Base-by-base conservation (phyloP, 306 rosid genomes). In the Citrullus mucosospermus region DNA sequence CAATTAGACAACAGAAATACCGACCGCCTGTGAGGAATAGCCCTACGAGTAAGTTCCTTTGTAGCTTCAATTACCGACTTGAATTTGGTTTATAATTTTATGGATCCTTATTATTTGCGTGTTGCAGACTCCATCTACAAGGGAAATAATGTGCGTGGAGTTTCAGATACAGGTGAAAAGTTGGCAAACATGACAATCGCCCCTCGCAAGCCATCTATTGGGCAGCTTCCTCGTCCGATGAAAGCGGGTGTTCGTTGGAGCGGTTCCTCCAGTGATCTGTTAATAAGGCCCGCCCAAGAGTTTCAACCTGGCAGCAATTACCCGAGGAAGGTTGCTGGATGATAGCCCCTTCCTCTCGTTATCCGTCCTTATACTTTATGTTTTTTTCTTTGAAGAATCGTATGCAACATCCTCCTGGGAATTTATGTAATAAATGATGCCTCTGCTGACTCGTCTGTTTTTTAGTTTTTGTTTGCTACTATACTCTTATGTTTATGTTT, bases 241-340 rank as follows among this genome's bases (percentile, higher is more conserved):
- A 94, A 89, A 83, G 89, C 99, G 22, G 99, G 97, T 76, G 97
- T 83, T 32, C 88, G 86, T 32, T 92, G 98, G 99, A 80, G 79
- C 61, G 86, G 92, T 17, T 92, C 83, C 80, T 81, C 99, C 34
- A 82, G 92, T 17, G 84, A 89, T 85, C 76, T 87, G 85, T 86
- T 86, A 79, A 84, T 86, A 14, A 83, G 91, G 81, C 87, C 92
- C 0, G 83, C 83, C 61, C 92, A 82, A 44, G 95, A 82, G 82
- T 81, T 90, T 80, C 86, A 88, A 1, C 78, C 89, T 70, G 89
- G 89, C 75, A 85, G 90, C 82, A 82, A 91, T 38, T 91, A 81
- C 77, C 8, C 91, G 16, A 82, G 96, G 84, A 96, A 89, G 79
- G 91, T 92, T 54, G 98, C 85, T 4, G 97, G 99, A 79, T 96